A percentile compares a stretch with the other conserved stretches of the same genome.
Conservation (phyloP, 2,329 filamentous ascomycete genomes). For the Neurospora sp. region DNA sequence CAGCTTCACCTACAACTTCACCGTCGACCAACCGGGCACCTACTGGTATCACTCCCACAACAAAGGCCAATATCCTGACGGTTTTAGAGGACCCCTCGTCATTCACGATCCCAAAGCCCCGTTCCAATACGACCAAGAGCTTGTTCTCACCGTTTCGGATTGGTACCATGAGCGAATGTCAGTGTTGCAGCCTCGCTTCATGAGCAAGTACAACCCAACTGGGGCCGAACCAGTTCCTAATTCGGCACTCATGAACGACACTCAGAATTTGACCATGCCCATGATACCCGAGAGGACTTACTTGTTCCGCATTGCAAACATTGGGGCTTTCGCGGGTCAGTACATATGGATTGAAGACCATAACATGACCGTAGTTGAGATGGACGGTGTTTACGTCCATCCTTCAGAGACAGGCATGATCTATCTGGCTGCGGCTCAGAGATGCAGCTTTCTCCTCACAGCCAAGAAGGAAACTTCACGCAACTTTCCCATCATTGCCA, state of each 20-base stretch:
- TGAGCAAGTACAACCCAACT: slow-evolving; percentile 44
- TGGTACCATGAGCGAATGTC: slow-evolving; percentile 57
- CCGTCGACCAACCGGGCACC: slow-evolving; percentile 57
- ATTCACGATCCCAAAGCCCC: slow-evolving; percentile 54
- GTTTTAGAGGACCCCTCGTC: slow-evolving; percentile 54
- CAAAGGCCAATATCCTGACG: slow-evolving; percentile 60
- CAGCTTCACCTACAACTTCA: slow-evolving; percentile 63
- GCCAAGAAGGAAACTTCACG: slow-evolving; percentile 49
- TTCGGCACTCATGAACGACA: slow-evolving; percentile 62
- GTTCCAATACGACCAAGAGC: slow-evolving; percentile 53
- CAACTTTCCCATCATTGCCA: slow-evolving; percentile 60
- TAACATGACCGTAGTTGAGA: slow-evolving; percentile 60
- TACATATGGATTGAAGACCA: slow-evolving; percentile 60
- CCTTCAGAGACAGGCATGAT: slow-evolving; percentile 50
- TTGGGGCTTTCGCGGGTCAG: slow-evolving; percentile 61
- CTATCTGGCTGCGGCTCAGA: slow-evolving; percentile 59
- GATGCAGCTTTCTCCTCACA: slow-evolving; percentile 52
- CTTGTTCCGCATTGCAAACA: slow-evolving; percentile 61
- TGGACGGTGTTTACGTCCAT: slow-evolving; percentile 63
- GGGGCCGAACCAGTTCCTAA: slow-evolving; percentile 59
- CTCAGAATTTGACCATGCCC: slow-evolving; percentile 45
- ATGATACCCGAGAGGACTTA: slow-evolving; percentile 63
- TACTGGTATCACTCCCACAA: slow-evolving; percentile 74
- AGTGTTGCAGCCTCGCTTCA: slow-evolving; percentile 36
- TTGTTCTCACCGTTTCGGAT: slow-evolving; percentile 56